Evolutionary conservation across 495 filamentous ascomycete genomes (phyloP).

Genomic region (Xeromyces bisporus): DNA sequence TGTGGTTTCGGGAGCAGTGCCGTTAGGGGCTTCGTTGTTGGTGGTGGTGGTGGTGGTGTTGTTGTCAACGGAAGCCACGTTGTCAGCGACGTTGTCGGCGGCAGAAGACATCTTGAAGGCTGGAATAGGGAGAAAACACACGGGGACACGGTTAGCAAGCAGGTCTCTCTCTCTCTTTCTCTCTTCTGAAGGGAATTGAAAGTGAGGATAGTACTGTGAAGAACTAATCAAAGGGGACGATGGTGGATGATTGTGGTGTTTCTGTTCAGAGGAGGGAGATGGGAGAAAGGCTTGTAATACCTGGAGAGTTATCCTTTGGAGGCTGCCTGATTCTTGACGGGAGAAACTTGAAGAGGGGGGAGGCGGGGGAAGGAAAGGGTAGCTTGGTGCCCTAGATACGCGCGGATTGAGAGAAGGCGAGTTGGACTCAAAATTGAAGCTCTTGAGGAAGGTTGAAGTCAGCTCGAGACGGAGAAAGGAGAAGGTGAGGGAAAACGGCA

Average conservation of each 20-base stretch:
- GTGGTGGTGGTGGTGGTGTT: constrained; percentile 46
- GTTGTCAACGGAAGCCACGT: constrained; percentile 29
- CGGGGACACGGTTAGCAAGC: neutral
- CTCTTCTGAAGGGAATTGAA: constrained; percentile 9
- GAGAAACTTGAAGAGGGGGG: constrained; percentile 33
- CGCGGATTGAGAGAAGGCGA: constrained; percentile 8
- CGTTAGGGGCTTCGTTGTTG: constrained; percentile 56
- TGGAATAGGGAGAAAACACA: constrained; percentile 31
- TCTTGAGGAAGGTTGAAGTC: constrained; percentile 14
- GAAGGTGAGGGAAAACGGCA: constrained; percentile 16
- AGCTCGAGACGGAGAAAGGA: constrained; percentile 15
- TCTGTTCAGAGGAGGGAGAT: neutral
- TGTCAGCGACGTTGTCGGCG: constrained; percentile 35
- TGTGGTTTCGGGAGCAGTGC: constrained; percentile 55
- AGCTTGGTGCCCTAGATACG: constrained; percentile 80
- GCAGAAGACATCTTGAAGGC: constrained; percentile 41
- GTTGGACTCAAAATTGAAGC: constrained; percentile 12
- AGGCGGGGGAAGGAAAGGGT: constrained; percentile 46
- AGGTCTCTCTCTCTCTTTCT: neutral
- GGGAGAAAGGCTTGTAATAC: too few relatives aligned
- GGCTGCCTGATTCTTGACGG: constrained; percentile 31
- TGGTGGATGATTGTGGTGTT: constrained; percentile 1
- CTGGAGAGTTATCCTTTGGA: constrained; percentile 5
- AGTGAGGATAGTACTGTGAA: too few relatives aligned
- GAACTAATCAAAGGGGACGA: constrained; percentile 6